Conservation (phyloP, 805 yeast genomes). For the Nakazawaea ernobii region DNA sequence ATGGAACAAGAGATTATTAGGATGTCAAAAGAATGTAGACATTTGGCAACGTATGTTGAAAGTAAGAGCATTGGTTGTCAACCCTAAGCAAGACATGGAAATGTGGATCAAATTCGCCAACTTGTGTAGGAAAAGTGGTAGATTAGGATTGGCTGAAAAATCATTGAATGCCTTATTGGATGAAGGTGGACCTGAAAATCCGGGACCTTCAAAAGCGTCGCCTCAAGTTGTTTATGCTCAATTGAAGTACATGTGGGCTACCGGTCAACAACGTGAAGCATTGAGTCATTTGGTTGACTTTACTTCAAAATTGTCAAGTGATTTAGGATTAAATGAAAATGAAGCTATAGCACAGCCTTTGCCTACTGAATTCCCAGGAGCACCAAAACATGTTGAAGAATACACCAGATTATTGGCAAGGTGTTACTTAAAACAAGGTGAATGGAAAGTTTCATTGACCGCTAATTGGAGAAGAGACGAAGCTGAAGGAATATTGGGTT, state of each 20-base stretch:
- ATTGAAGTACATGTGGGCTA: conserved; percentile 94
- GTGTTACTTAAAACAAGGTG: conserved; percentile 96
- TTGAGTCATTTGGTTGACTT: conserved; percentile 80
- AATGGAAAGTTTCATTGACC: conserved; percentile 88
- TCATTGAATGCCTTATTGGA: conserved; percentile 77
- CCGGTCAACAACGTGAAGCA: conserved; percentile 85
- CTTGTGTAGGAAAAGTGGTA: conserved; percentile 87
- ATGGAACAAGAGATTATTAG: conserved; percentile 88
- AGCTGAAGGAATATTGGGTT: conserved; percentile 77
- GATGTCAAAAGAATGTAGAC: conserved; percentile 95
- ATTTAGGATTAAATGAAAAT: conserved; percentile 79
- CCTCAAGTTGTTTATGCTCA: conserved; percentile 98
- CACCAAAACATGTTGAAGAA: conserved; percentile 70
- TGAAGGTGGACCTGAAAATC: conserved; percentile 51
- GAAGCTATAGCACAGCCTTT: conserved; percentile 83
- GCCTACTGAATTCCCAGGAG: conserved; percentile 68
- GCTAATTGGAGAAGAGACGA: conserved; percentile 74
- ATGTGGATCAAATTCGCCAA: conserved; percentile 99
- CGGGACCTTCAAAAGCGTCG: conserved; percentile 72
- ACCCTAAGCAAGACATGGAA: conserved; percentile 94
- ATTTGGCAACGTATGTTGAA: conserved; percentile 97
- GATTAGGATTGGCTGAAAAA: conserved; percentile 88
- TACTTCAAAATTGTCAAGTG: conserved; percentile 85
- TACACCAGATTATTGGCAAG: conserved; percentile 84
- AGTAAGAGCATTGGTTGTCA: conserved; percentile 87